phyloP scores from a whole-genome alignment of 257 asterid genomes.

The Salvia miltiorrhiza region DNA sequence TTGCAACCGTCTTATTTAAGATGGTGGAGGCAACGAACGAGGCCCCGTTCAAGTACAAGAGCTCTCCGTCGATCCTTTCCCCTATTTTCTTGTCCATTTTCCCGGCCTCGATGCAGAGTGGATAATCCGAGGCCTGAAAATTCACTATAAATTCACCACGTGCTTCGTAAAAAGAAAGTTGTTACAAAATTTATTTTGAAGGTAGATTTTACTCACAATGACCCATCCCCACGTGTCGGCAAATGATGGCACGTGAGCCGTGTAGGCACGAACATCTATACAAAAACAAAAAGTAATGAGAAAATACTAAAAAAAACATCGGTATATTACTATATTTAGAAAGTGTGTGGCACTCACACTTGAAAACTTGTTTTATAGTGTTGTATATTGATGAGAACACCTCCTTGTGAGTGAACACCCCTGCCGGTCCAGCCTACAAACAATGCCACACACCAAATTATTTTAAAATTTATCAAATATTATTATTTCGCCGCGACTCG shows the following conservation, averaged over 20 bases:
- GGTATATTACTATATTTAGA: neutral
- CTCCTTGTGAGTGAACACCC: constrained; percentile 85
- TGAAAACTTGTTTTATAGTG: constrained; percentile 88
- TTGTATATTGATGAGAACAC: constrained; percentile 93
- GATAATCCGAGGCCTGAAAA: constrained; percentile 81
- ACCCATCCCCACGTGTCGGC: constrained; percentile 99
- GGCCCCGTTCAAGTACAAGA: constrained; percentile 80
- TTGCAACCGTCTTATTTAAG: constrained; percentile 78
- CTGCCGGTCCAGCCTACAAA: constrained; percentile 92
- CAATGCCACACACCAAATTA: neutral
- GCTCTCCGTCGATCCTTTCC: constrained; percentile 82
- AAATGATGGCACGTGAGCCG: constrained; percentile 96
- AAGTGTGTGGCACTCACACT: constrained; percentile 43
- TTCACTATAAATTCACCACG: neutral
- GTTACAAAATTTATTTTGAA: no score
- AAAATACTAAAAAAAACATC: neutral
- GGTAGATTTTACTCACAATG: constrained; percentile 35
- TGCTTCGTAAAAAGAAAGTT: neutral
- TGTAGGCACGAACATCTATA: constrained; percentile 86
- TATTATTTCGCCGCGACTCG: no score
- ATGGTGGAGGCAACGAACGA: constrained; percentile 87
- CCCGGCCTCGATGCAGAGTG: constrained; percentile 73
- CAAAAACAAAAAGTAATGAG: neutral
- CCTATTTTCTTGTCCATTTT: constrained; percentile 82
- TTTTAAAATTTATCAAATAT: neutral